A percentile compares a stretch with the other conserved stretches of the same genome.
Evolutionary conservation across 768 basidiomycete species (phyloP).

Genomic region (Leccinum rimulosum): DNA sequence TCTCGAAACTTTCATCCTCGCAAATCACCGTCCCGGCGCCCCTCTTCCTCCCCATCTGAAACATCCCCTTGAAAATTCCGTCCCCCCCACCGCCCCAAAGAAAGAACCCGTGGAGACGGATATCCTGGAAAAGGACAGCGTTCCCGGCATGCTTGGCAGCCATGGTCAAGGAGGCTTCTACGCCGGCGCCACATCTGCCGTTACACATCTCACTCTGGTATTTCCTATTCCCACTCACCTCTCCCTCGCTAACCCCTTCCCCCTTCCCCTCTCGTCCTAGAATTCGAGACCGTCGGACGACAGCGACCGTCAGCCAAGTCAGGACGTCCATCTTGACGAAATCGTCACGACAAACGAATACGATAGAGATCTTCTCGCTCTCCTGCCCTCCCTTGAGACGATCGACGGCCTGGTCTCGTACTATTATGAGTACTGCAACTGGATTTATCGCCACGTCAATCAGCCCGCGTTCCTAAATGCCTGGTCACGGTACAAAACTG

Average conservation of each 20-base stretch:
- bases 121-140: slow-evolving; percentile 42
- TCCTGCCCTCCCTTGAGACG: slow-evolving; percentile 62
- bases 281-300: slow-evolving; percentile 52
- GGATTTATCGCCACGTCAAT: slow-evolving; percentile 82
- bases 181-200: slow-evolving; percentile 75
- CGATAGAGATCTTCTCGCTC: slow-evolving; percentile 68
- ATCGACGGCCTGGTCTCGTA: slow-evolving; percentile 72
- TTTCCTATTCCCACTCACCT: slow-evolving; percentile 12
- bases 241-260: slow-evolving; percentile 3
- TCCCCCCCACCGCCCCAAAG: slow-evolving; percentile 42
- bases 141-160: slow-evolving; percentile 66
- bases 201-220: slow-evolving; percentile 66
- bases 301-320: slow-evolving; percentile 48
- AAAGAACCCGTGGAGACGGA: slow-evolving; percentile 52
- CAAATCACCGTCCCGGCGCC: slow-evolving; percentile 27
- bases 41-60: slow-evolving; percentile 28
- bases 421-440: slow-evolving; percentile 87
- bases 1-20: slow-evolving; percentile 35
- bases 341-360: slow-evolving; percentile 49
- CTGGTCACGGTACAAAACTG: slow-evolving; percentile 75
- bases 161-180: slow-evolving; percentile 69
- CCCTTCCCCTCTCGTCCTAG: slow-evolving; percentile 30
- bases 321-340: slow-evolving; percentile 43
- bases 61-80: slow-evolving; percentile 21
- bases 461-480: slow-evolving; percentile 55